Conservation (phyloP, 345 rosid genomes). For the Schrenkiella parvula region DNA sequence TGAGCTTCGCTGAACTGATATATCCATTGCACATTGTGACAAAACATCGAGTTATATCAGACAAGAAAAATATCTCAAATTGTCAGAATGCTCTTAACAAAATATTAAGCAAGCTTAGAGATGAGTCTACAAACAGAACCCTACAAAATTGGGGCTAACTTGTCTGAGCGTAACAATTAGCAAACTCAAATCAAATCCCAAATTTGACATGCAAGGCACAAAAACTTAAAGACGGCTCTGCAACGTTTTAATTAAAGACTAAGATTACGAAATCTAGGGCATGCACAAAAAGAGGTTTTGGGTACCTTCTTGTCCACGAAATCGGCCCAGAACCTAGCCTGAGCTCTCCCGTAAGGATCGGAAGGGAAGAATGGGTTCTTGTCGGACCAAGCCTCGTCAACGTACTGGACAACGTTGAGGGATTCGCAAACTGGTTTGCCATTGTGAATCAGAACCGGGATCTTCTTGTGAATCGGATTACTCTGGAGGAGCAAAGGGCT, state of each 20-base stretch:
- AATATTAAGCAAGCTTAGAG: background rate
- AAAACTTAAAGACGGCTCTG: background rate
- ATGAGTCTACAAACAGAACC: background rate
- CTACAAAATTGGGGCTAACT: background rate
- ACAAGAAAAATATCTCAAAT: background rate
- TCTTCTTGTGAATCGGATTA: conserved; percentile 30
- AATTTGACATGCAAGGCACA: background rate
- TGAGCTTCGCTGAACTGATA: background rate
- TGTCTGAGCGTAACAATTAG: too few species aligned
- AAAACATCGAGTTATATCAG: background rate
- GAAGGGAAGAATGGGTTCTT: conserved; percentile 31
- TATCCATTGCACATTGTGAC: background rate
- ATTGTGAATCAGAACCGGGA: conserved; percentile 18
- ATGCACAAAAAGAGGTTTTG: background rate
- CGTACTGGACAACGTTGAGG: conserved; percentile 16
- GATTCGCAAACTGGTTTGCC: conserved; percentile 24
- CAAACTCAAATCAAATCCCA: background rate
- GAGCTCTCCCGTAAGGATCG: conserved; percentile 28
- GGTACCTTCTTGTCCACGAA: conserved; percentile 27
- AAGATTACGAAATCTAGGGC: background rate
- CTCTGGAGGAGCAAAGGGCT: conserved; percentile 26
- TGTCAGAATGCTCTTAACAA: background rate
- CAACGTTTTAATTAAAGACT: background rate
- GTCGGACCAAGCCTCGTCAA: conserved; percentile 28
- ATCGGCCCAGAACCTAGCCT: conserved; percentile 29